These are phyloP conservation scores for Pichia membranifaciens DNA, from an alignment of 805 yeast genomes.

Conservation along the genomic window DNA sequence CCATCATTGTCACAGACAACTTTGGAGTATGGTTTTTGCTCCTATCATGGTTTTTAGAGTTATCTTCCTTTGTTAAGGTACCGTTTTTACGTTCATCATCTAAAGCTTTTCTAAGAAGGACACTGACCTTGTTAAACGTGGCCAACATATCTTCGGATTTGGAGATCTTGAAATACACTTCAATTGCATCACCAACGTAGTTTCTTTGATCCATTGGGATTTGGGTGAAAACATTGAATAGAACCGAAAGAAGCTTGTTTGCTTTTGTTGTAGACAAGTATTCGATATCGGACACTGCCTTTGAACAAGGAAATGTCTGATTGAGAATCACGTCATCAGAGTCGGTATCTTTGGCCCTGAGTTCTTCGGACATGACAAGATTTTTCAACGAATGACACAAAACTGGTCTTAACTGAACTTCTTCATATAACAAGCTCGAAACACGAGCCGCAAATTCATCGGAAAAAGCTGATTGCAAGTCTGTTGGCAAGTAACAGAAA, in stretches of 20 bases:
- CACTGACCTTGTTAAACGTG: slow-evolving; percentile 83
- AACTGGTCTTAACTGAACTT: slow-evolving; percentile 69
- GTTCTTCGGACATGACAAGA: slow-evolving; percentile 56
- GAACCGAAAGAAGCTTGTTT: slow-evolving; percentile 72
- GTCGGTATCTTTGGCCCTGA: slow-evolving; percentile 45
- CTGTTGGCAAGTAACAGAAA: slow-evolving; percentile 82
- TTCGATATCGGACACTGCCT: slow-evolving; percentile 52
- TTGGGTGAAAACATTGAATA: slow-evolving; percentile 90
- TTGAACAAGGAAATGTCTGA: slow-evolving; percentile 53
- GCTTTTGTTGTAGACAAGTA: slow-evolving; percentile 58
- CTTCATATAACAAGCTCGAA: slow-evolving; percentile 67
- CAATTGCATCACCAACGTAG: slow-evolving; percentile 80
- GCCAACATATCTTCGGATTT: slow-evolving; percentile 58
- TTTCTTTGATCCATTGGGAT: slow-evolving; percentile 81
- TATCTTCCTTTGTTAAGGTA: slow-evolving; percentile 27
- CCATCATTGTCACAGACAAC: slow-evolving; percentile 82
- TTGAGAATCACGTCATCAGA: slow-evolving; percentile 51
- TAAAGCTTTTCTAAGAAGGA: slow-evolving; percentile 66
- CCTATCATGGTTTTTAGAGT: slow-evolving; percentile 32
- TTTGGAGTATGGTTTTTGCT: slow-evolving; percentile 38
- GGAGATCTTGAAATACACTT: slow-evolving; percentile 68
- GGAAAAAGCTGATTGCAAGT: slow-evolving; percentile 56
- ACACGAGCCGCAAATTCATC: slow-evolving; percentile 73
- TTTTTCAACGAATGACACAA: slow-evolving; percentile 77
- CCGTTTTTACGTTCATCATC: slow-evolving; percentile 44